Evolutionary conservation across 2,329 filamentous ascomycete species (phyloP).

Genomic region (Colletotrichum musae): DNA sequence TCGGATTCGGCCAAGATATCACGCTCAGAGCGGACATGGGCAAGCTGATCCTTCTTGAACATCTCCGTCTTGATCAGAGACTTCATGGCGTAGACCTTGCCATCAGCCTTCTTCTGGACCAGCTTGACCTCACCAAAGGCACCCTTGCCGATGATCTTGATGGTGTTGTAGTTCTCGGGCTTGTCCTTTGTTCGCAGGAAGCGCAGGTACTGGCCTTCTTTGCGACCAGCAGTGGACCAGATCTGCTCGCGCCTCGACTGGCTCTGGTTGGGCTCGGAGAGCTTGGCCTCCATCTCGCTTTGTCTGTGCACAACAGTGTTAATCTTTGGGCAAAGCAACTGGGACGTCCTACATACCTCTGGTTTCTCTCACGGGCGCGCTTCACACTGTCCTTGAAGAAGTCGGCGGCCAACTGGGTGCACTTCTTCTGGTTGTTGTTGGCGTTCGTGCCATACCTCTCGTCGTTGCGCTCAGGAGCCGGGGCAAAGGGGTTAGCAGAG

Average conservation of each 20-base stretch:
- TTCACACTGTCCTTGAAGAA: slow-evolving; percentile 99
- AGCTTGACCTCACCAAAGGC: slow-evolving; percentile 98
- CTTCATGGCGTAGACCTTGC: slow-evolving; percentile 98
- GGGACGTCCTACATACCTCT: slow-evolving; percentile 75
- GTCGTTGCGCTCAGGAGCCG: slow-evolving; percentile 87
- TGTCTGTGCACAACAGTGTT: slow-evolving; percentile 71
- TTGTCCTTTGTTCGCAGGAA: slow-evolving; percentile 95
- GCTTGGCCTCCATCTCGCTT: slow-evolving; percentile 89
- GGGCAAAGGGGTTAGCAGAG: slow-evolving; percentile 80
- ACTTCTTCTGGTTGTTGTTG: slow-evolving; percentile 80
- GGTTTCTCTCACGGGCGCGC: slow-evolving; percentile 93
- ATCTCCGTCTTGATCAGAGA: slow-evolving; percentile 99
- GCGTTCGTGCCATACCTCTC: slow-evolving; percentile 79
- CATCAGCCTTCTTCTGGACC: slow-evolving; percentile 95
- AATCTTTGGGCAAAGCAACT: not conserved
- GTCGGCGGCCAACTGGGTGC: slow-evolving; percentile 80
- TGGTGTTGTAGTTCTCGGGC: slow-evolving; percentile 93
- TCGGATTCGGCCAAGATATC: slow-evolving; percentile 99
- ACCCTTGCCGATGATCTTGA: slow-evolving; percentile 99
- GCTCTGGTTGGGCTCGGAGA: slow-evolving; percentile 82
- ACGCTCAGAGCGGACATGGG: slow-evolving; percentile 96
- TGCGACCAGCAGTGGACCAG: slow-evolving; percentile 85
- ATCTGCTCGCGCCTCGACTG: slow-evolving; percentile 86
- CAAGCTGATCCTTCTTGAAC: slow-evolving; percentile 99
- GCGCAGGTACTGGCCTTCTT: slow-evolving; percentile 92